Conservation (phyloP, 176 grass and related monocot genomes). For the Avena sativa region DNA sequence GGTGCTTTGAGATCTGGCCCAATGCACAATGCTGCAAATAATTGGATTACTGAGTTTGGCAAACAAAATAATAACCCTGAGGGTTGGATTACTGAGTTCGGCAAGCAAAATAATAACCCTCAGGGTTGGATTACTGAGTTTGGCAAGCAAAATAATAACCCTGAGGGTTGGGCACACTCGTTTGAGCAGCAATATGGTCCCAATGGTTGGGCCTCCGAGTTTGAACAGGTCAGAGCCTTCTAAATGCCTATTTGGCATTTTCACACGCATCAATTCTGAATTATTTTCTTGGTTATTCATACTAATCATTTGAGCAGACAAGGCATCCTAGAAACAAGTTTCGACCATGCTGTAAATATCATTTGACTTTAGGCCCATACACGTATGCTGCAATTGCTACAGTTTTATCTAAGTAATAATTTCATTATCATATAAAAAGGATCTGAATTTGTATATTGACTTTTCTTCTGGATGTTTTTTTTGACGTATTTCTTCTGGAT, state of each 20-base stretch:
- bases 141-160: slow-evolving; percentile 69
- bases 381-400: neutral
- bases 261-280: slow-evolving; percentile 24
- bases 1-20: slow-evolving; percentile 55
- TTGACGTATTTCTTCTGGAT: neutral
- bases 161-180: slow-evolving; percentile 85
- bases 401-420: slow-evolving; percentile 15
- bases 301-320: slow-evolving; percentile 7
- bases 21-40: slow-evolving; percentile 83
- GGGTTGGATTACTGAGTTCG: slow-evolving; percentile 85
- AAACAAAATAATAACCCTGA: slow-evolving; percentile 73
- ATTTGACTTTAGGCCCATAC: slow-evolving; percentile 6
- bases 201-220: slow-evolving; percentile 98
- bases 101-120: slow-evolving; percentile 73
- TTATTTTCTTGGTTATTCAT: neutral
- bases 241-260: slow-evolving; percentile 32
- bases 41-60: slow-evolving; percentile 86
- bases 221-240: slow-evolving; percentile 72
- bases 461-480: slow-evolving; percentile 18
- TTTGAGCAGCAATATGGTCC: slow-evolving; percentile 91
- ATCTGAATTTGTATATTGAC: slow-evolving; percentile 20
- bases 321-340: slow-evolving; percentile 17
- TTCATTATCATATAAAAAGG: slow-evolving; percentile 18
- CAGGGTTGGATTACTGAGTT: slow-evolving; percentile 83
- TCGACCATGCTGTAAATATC: slow-evolving; percentile 9